These are phyloP conservation scores for Mimosa pudica DNA, from an alignment of 306 rosid genomes.

Conservation along the genomic window DNA sequence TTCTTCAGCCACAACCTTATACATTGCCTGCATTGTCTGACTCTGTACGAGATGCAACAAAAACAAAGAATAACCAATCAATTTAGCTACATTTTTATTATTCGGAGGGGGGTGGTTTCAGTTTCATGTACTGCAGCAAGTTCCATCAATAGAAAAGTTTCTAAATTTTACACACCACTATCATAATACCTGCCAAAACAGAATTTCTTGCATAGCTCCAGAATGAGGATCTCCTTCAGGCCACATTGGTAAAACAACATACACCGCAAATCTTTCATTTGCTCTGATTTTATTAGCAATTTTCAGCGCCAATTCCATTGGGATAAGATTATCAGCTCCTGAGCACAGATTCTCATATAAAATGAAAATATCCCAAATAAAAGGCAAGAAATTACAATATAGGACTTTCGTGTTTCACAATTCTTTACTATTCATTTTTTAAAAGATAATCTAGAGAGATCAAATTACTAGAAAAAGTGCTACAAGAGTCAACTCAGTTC, in stretches of 20 bases:
- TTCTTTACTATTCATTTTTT: not conserved
- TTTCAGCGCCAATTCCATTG: slow-evolving; percentile 95
- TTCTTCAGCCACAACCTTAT: slow-evolving; percentile 61
- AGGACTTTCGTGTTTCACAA: not conserved
- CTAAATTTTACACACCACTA: slow-evolving; percentile 29
- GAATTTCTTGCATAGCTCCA: slow-evolving; percentile 89
- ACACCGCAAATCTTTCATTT: slow-evolving; percentile 88
- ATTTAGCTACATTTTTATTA: not conserved
- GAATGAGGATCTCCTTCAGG: slow-evolving; percentile 97
- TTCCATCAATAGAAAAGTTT: slow-evolving; percentile 22
- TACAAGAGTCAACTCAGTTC: too few relatives aligned
- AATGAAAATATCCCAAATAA: not conserved
- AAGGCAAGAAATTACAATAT: not conserved
- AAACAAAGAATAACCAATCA: slow-evolving; percentile 12
- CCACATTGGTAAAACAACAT: slow-evolving; percentile 88
- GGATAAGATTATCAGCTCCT: slow-evolving; percentile 98
- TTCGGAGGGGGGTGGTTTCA: not conserved
- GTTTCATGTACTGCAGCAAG: slow-evolving; percentile 20
- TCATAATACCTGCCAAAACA: slow-evolving; percentile 87
- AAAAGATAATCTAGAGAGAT: not conserved
- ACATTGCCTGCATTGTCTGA: slow-evolving; percentile 92
- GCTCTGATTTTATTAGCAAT: slow-evolving; percentile 84
- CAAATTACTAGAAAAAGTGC: not conserved
- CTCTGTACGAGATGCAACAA: slow-evolving; percentile 48
- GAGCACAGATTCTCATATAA: slow-evolving; percentile 39